Evolutionary conservation across 305 asterid species (phyloP), one percentile per base, ranked within the genome.

Genomic region (Solanum hybrid): DNA sequence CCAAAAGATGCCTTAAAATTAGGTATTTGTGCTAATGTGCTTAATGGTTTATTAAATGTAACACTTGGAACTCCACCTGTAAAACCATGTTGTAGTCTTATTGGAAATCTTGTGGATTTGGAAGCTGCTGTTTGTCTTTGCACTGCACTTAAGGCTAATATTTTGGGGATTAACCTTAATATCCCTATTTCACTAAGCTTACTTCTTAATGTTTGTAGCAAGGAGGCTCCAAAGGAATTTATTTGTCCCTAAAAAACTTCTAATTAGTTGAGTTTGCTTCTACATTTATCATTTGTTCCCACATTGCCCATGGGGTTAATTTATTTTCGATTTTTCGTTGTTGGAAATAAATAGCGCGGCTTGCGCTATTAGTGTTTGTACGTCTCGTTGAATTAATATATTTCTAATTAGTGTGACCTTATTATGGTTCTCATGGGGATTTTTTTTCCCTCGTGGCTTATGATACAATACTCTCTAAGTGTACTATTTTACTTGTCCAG

Each of bases 111-210:
- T 10, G 88, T 86, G 6, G 92, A 92, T 34, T 90, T 92, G 15
- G 93, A 90, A 11, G 93, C 92, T 26, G 93, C 92, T 15, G 90
- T 65, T 15, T 92, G 93, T 87, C 92, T 92, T 76, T 92, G 93
- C 91, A 89, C 92, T 10, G 92, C 92, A n/a, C 79, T 90, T 37
- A 92, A 89, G 89, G 92, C 91, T 12, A 90, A 90, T 68, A 11
- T 92, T 37, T 70, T 92, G 80, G 93, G 92, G 5, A 89, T 83
- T 12, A 79, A 75, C 29, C 91, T 92, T 33, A 82, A 92, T 34
- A 22, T 92, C 89, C 85, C 89, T 36, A 31, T 90, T 34, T 89
- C 93, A 24, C 91, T 92, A 0, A 87, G 38, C 68, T 32, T 90
- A 86, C 89, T 92, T 37, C 92, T 92, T 29, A 92, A 87, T 33